Base-by-base conservation (phyloP, 2,329 filamentous ascomycete species). In the Colletotrichum incanum region DNA sequence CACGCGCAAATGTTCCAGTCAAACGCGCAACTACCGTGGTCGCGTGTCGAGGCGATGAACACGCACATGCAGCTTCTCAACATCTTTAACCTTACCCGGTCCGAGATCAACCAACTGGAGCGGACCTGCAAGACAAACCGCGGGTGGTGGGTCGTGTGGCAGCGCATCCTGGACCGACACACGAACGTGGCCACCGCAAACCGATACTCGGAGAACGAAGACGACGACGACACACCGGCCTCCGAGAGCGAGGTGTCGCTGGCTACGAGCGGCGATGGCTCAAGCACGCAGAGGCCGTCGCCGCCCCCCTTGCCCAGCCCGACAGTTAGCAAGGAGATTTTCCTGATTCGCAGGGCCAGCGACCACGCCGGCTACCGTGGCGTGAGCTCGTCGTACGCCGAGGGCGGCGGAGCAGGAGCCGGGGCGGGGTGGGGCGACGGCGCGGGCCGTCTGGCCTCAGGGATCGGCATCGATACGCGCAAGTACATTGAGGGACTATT, bases 391-490 rank as follows among this genome's bases (percentile, higher is more conserved):
- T 78, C 82, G 39, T 77, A 78, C 23, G 78, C 77, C n/a, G 80
- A 85, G 76, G 71, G 83, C 73, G 78, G 83, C 12, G 76, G 81
- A 59, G 80, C 85, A 75, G 70, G 83, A 71, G 34, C 45, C 45
- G 78, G 83, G 18, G 76, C 81, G 58, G 77, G 86, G 68, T 84
- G 89, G 85, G 76, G 86, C 55, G 88, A 88, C 31, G 89, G 89
- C 3, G 88, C 91, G 1, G 88, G 86, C 26, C 87, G 88, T 67
- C 80, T 94, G 74, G 90, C 89, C 0, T 91, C 93, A 77, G 93
- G 93, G 0, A 94, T 95, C 74, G 93, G 93, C 0, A 87, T 95
- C 43, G 93, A 95, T 84, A 94, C 93, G 39, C 88, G 91, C 80
- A 89, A 88, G 78, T 95, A 95, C 80, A 90, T 95, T 5, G 93